Evolutionary conservation across 2,329 filamentous ascomycete species (phyloP).

Genomic region (Botryosphaeria dothidea): DNA sequence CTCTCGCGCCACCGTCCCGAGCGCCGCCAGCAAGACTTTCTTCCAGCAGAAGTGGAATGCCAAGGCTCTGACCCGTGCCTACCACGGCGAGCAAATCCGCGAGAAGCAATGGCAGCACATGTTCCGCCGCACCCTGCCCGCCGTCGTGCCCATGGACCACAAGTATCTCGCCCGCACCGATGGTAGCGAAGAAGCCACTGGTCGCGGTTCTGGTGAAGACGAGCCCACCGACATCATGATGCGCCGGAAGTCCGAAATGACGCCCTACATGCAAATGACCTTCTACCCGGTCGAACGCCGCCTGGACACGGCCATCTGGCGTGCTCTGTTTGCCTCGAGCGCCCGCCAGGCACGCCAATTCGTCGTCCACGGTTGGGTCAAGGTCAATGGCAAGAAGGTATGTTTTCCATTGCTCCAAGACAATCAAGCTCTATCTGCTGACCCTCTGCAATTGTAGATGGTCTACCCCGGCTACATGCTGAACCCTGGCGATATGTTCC

Average conservation of each 20-base stretch:
- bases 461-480: constrained; percentile 86
- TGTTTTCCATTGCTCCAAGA: background rate
- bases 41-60: constrained; percentile 99
- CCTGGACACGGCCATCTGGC: constrained; percentile 91
- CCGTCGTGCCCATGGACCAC: constrained; percentile 83
- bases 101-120: constrained; percentile 94
- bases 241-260: constrained; percentile 46
- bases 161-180: constrained; percentile 76
- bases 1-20: constrained; percentile 46
- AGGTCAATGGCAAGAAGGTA: constrained; percentile 95
- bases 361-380: constrained; percentile 88
- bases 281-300: constrained; percentile 89
- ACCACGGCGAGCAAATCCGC: constrained; percentile 92
- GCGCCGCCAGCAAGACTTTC: constrained; percentile 62
- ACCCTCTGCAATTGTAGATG: constrained; percentile 62
- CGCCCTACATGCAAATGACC: constrained; percentile 95
- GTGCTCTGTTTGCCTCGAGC: constrained; percentile 91
- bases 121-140: constrained; percentile 78
- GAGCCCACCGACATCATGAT: constrained; percentile 19
- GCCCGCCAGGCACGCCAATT: constrained; percentile 91
- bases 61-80: constrained; percentile 79
- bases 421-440: background rate
- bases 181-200: constrained; percentile 79
- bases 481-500: constrained; percentile 98
- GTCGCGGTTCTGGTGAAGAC: constrained; percentile 72